Base-by-base conservation (phyloP, 208 protist species). In the Jaenimonas drosophilae region DNA sequence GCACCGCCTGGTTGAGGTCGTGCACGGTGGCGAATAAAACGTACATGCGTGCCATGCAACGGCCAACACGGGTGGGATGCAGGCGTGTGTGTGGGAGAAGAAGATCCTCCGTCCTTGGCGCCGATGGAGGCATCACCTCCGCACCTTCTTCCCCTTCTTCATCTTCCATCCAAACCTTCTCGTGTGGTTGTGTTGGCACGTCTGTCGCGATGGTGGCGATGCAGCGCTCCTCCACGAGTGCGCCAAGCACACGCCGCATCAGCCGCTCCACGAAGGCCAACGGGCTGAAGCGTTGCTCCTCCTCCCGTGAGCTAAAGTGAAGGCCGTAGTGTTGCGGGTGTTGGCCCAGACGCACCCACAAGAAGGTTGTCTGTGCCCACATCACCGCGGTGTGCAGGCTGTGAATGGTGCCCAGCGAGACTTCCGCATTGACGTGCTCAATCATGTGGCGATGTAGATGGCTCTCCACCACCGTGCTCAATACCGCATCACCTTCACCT, bases 391-490 rank as follows among this genome's bases (percentile, higher is more conserved):
- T 56, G 21, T 51, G 31, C 29, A 90, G 79, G 38, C 54, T 81
- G 55, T 78, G 66, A 40, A 97, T 91, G 11, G 82, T 96, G 4
- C 82, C 60, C n/a, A 97, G 60, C 11, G 71, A 79, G 9, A 97
- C 79, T 51, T 97, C 89, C 1, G 92, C 92, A 49, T 97, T 97
- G 21, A 96, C 74, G 59, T 97, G 89, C 59, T 96, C 91, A 40
- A 95, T 84, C 67, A 96, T 82, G 43, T 83, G 57, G 29, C 66
- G 70, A 29, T 93, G 80, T 23, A 96, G 55, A 6, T 72, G 70
- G 55, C 77, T 88, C 43, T 94, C 84, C 11, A 91, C 70, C n/a
- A n/a, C n/a, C n/a, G 48, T 65, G 5, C 70, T 66, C 25, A 49
- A 49, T 6, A 29, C 46, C 6, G 63, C 73, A 23, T 73, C 52